Evolutionary conservation across 1,139 yeast species (phyloP), one percentile per base, ranked within the genome.

Genomic region (Suhomyces taliae): DNA sequence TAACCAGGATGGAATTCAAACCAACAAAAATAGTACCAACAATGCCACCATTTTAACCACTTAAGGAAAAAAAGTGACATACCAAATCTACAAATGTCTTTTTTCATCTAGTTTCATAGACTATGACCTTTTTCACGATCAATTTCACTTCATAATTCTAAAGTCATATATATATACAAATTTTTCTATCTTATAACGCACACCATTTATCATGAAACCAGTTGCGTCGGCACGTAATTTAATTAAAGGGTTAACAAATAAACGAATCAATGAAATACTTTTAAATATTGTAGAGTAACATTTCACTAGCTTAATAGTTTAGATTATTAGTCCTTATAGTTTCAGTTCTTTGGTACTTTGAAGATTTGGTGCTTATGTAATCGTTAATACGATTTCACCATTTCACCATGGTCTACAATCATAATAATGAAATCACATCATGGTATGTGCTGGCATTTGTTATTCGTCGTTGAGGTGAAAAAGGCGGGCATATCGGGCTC

Each of bases 21-120:
- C 47, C 32, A 51, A 48, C 41, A 42, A 50, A 37, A 47, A 44
- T 40, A 43, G 48, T 36, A 42, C 39, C 39, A 46, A 37, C 45
- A 45, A 42, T 26, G 54, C 54, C 14, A 35, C 55, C 33, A 43
- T 52, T n/a, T 46, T 52, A 36, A 47, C 53, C n/a, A 49, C 52
- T n/a, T 52, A 45, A 41, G 36, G 27, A 12, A 36, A 34, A 26
- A 8, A 36, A n/a, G 31, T 29, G n/a, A 29, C 32, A 9, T 29
- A 29, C 32, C 9, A 29, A 29, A 19, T 19, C 24, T 19, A 19
- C 24, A 4, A 19, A 19, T 19, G 24, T 19, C 24, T 19, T 19
- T 19, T 19, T 19, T 19, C 2, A 19, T 19, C 24, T 19, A 19
- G 24, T 26, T 37, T 37, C 39, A 44, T 40, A 38, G 45, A 43